These are phyloP conservation scores for Maudiozyma turicensis DNA, from an alignment of 805 yeast genomes.

Conservation along the genomic window DNA sequence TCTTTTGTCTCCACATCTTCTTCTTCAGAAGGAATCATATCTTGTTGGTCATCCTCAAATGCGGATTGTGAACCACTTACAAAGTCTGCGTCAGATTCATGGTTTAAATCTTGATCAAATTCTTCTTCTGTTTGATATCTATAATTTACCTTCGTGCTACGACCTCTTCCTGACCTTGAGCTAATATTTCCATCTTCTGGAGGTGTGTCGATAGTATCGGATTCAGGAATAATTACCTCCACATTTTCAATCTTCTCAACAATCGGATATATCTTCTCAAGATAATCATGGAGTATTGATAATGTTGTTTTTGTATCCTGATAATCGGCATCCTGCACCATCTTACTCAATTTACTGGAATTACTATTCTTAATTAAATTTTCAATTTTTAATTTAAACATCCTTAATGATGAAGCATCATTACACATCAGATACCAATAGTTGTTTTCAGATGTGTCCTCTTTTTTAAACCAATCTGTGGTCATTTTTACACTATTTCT, in stretches of 20 bases:
- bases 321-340: constrained; percentile 18
- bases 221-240: constrained; percentile 6
- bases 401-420: constrained; percentile 17
- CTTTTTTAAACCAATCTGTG: constrained; percentile 11
- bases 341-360: background rate
- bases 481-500: constrained; percentile 20
- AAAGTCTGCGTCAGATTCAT: background rate
- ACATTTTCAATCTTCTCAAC: constrained; percentile 57
- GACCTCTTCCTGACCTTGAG: constrained; percentile 9
- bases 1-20: background rate
- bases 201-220: background rate
- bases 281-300: constrained; percentile 11
- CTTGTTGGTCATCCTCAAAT: background rate
- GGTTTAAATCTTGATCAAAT: constrained; percentile 3
- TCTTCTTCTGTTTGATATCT: constrained; percentile 4
- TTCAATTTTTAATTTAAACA: constrained; percentile 17
- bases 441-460: constrained; percentile 4
- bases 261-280: constrained; percentile 27
- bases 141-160: constrained; percentile 1
- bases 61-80: background rate
- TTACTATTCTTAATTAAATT: background rate
- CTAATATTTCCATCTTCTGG: constrained; percentile 4
- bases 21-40: background rate
- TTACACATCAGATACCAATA: constrained; percentile 27
- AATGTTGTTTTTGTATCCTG: constrained; percentile 17